Base-by-base conservation (phyloP, 2,329 filamentous ascomycete species). In the Akanthomyces dipterigenus region DNA sequence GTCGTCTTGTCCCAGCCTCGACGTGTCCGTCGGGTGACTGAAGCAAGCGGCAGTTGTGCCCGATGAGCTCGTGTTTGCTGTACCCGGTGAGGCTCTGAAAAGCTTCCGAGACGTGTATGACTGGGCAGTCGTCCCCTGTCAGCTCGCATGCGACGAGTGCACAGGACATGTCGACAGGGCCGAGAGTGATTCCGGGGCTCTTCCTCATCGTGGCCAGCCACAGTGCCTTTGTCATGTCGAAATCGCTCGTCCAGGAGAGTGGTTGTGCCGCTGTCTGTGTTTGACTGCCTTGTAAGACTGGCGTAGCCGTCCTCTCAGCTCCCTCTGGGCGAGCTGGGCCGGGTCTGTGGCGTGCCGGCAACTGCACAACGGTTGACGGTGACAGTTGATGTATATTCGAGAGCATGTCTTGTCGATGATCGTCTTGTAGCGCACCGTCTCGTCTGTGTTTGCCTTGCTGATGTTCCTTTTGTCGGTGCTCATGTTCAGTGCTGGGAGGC, bases 61-160 rank as follows among this genome's bases (percentile, higher is more conserved):
- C 93, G 11, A 96, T 79, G 63, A 96, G 95, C 72, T 96, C 93
- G 70, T 93, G 88, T 65, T 88, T 89, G 63, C 85, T 93, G 73
- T 97, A 98, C 42, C 93, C 93, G 0, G 93, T 97, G 62, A 98
- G 79, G 26, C 93, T 89, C 71, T 96, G 91, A 69, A 98, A 97
- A 67, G 95, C 95, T 65, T 96, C 91, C 1, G 93, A 97, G 62
- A 93, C 93, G 71, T 97, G 97, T 28, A 97, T 88, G 65, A 98
- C 97, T 0, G 93, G 93, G 63, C 88, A 88, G 74, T 97, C 93
- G 66, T 93, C 88, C 75, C 88, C 84, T 20, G 87, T 87, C 20
- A 92, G 85, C 73, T 97, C 92, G 73, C 92, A 96, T 14, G 97
- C 91, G 36, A 96, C 91, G 73, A 98, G 97, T 2, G 93, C 92